Evolutionary conservation across 2,329 filamentous ascomycete genomes (phyloP), one percentile per base, ranked within the genome.

Genomic region (Neonectria neomacrospora): DNA sequence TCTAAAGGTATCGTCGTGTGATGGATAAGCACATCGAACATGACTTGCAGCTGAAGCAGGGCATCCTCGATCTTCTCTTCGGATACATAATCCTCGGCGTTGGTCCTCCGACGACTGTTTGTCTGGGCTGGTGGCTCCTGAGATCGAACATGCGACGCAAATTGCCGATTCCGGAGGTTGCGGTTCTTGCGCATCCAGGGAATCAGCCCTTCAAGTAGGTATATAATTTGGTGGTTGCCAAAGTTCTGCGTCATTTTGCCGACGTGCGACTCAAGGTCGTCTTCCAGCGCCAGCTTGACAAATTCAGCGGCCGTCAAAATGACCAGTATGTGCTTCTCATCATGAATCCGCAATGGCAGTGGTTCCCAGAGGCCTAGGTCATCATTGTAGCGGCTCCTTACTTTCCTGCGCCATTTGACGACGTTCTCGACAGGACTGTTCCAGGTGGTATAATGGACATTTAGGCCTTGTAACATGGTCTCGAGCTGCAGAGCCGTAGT

Each of bases 41-140:
- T 76, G 6, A 94, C 83, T 75, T 95, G 92, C 5, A 95, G 79
- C 16, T 86, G 82, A 11, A 95, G 80, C 3, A 94, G 80, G 5
- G 90, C 89, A 69, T 92, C 89, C 73, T 94, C 91, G 47, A 94
- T 81, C 22, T 80, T 74, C 67, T 92, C 88, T 61, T 93, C 90
- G 58, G 90, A 86, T 26, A 94, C 80, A 56, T 88, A 85, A 37
- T 85, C 80, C 63, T 64, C 77, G 8, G 69, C 74, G 28, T 74
- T 76, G 59, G 74, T 81, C 65, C 79, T 83, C 69, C 78, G 75
- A 3, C 78, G 76, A 1, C 76, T 73, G 52, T 64, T 64, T 44
- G 76, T 52, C 8, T 71, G 64, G 5, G 72, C 70, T 6, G 72
- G 18, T 5, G 76, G 67, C 5, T 75, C 76, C 11, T 77, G 77